Conservation (phyloP, 305 asterid genomes). For the Monarda citriodora region DNA sequence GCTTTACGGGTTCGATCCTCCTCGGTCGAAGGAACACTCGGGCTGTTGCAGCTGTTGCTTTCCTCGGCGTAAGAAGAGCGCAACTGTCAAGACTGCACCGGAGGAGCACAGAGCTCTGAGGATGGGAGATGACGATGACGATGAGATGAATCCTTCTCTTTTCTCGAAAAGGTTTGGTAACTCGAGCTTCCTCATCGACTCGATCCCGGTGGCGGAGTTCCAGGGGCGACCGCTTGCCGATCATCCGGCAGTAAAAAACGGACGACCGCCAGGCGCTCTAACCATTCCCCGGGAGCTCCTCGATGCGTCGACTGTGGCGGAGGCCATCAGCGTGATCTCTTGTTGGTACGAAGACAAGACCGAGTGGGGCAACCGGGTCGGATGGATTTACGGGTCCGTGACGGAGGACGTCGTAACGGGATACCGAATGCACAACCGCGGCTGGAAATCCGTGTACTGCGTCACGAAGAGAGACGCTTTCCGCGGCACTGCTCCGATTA, state of each 20-base stretch:
- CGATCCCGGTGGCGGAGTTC: constrained; percentile 91
- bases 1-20: constrained; percentile 89
- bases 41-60: constrained; percentile 80
- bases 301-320: constrained; percentile 92
- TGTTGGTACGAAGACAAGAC: constrained; percentile 99
- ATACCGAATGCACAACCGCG: constrained; percentile 95
- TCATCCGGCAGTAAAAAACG: constrained; percentile 88
- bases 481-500: constrained; percentile 97
- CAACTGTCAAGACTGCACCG: constrained; percentile 49
- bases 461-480: constrained; percentile 98
- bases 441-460: constrained; percentile 93
- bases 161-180: constrained; percentile 93
- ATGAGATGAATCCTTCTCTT: constrained; percentile 68
- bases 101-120: constrained; percentile 82
- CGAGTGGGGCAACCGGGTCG: constrained; percentile 96
- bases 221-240: constrained; percentile 97
- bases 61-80: constrained; percentile 43
- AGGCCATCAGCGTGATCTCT: constrained; percentile 93
- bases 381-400: constrained; percentile 97
- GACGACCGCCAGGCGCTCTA: constrained; percentile 91
- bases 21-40: constrained; percentile 67
- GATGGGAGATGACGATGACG: constrained; percentile 87
- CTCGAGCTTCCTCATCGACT: constrained; percentile 79
- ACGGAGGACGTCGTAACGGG: constrained; percentile 99
- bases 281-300: constrained; percentile 85